Conservation (phyloP, 2,329 filamentous ascomycete species). For the Neonectria punicea region DNA sequence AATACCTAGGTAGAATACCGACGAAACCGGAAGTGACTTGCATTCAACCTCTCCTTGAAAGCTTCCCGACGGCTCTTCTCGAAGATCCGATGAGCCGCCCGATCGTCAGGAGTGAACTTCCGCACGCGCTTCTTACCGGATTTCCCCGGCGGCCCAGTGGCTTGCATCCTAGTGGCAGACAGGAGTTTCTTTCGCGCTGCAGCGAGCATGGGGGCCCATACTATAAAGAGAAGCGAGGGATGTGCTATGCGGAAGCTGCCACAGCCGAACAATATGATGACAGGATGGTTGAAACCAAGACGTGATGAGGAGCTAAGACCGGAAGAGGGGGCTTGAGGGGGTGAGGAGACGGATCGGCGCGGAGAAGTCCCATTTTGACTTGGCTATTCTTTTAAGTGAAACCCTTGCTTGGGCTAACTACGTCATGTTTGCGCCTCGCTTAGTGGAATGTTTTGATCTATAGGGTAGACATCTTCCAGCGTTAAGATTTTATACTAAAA, state of each 20-base stretch:
- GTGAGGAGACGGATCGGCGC: background rate
- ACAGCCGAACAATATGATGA: background rate
- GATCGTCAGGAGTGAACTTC: slow-evolving; percentile 54
- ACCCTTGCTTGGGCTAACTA: background rate
- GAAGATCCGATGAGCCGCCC: slow-evolving; percentile 53
- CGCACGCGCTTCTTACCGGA: slow-evolving; percentile 48
- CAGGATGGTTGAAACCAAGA: background rate
- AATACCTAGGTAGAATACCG: background rate
- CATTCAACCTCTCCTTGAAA: slow-evolving; percentile 52
- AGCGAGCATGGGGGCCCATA: background rate
- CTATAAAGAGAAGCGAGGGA: background rate
- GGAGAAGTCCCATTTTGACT: background rate
- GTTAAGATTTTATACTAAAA: too few relatives aligned
- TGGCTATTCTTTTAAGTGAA: background rate
- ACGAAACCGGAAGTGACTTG: slow-evolving; percentile 32
- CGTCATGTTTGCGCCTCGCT: background rate
- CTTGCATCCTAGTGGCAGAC: background rate
- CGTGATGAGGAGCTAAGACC: background rate
- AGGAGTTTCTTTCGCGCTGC: background rate
- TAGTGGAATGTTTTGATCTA: too few relatives aligned
- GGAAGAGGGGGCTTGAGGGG: background rate
- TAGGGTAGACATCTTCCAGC: too few relatives aligned
- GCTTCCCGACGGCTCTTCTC: slow-evolving; percentile 54
- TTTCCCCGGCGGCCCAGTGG: slow-evolving; percentile 15
- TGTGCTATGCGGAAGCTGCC: background rate